These are phyloP conservation scores for Trichomonascaceae sp. DNA, from an alignment of 1,139 yeast species.

Conservation along the genomic window DNA sequence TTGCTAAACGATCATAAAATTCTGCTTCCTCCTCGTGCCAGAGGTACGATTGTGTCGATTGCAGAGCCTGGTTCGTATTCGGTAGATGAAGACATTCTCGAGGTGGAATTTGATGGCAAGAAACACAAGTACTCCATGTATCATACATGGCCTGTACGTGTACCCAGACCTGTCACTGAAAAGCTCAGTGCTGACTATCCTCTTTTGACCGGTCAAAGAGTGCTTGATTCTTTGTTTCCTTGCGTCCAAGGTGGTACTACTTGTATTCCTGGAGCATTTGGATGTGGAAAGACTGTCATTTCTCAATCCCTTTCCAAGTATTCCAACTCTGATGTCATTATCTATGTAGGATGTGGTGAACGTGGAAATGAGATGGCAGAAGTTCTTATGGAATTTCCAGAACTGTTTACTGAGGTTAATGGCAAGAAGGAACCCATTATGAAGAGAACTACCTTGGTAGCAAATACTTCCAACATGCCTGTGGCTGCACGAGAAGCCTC, in stretches of 20 bases:
- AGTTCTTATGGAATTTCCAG: constrained; percentile 99
- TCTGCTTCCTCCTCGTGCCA: constrained; percentile 93
- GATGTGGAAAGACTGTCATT: constrained; percentile 98
- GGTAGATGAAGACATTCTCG: constrained; percentile 82
- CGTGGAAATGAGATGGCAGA: constrained; percentile 99
- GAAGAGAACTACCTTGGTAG: constrained; percentile 98
- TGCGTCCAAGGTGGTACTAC: constrained; percentile 99
- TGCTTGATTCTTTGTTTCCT: constrained; percentile 93
- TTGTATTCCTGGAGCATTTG: constrained; percentile 99
- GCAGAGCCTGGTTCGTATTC: constrained; percentile 88
- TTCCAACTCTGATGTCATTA: constrained; percentile 93
- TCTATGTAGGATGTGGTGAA: constrained; percentile 84
- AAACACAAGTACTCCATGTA: constrained; percentile 80
- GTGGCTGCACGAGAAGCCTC: constrained; percentile 99
- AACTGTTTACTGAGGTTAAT: constrained; percentile 78
- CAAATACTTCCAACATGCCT: constrained; percentile 98
- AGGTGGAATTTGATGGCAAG: constrained; percentile 90
- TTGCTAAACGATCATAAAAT: constrained; percentile 88
- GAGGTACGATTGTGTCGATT: constrained; percentile 90
- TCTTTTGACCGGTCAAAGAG: constrained; percentile 96
- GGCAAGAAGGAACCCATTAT: constrained; percentile 97
- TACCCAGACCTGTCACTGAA: constrained; percentile 96
- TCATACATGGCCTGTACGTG: constrained; percentile 99
- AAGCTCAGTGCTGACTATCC: constrained; percentile 91
- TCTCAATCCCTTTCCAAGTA: constrained; percentile 95